These are phyloP conservation scores for Hypoxylon sp. DNA, from an alignment of 2,329 filamentous ascomycete species.

Conservation along the genomic window DNA sequence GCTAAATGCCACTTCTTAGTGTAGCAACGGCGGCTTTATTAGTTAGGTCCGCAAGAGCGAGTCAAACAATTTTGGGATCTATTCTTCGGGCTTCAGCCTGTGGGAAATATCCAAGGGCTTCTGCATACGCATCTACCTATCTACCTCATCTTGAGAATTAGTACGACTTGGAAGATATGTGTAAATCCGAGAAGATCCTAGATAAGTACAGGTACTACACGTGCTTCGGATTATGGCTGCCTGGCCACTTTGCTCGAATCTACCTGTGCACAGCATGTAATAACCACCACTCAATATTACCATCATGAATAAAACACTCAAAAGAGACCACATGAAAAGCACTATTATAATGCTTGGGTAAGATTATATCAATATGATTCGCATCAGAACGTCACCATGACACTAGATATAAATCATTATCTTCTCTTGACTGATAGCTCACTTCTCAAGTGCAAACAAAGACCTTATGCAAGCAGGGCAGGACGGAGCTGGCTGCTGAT, in stretches of 20 bases:
- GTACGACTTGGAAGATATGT: not conserved
- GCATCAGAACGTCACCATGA: constrained; percentile 25
- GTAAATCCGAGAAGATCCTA: not conserved
- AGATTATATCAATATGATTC: not conserved
- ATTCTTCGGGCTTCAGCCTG: constrained; percentile 27
- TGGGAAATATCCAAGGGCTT: constrained; percentile 10
- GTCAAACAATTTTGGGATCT: constrained; percentile 21
- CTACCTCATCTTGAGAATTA: not conserved
- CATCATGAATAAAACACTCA: not conserved
- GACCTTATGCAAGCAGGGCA: constrained; percentile 10
- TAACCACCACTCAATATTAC: too few relatives aligned
- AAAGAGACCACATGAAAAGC: too few relatives aligned
- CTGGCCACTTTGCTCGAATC: not conserved
- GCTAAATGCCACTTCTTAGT: constrained; percentile 30
- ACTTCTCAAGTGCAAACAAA: too few relatives aligned
- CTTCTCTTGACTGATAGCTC: too few relatives aligned
- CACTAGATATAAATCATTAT: constrained; percentile 9
- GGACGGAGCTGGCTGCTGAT: constrained; percentile 1
- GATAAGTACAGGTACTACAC: not conserved
- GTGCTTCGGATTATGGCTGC: not conserved
- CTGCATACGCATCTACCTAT: not conserved
- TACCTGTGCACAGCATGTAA: too few relatives aligned
- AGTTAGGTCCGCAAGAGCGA: constrained; percentile 18
- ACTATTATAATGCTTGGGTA: too few relatives aligned
- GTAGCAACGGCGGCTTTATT: constrained; percentile 22